Evolutionary conservation across 179 eudicot genomes (phyloP), one percentile per base, ranked within the genome.

Genomic region (Drosera spatulata): DNA sequence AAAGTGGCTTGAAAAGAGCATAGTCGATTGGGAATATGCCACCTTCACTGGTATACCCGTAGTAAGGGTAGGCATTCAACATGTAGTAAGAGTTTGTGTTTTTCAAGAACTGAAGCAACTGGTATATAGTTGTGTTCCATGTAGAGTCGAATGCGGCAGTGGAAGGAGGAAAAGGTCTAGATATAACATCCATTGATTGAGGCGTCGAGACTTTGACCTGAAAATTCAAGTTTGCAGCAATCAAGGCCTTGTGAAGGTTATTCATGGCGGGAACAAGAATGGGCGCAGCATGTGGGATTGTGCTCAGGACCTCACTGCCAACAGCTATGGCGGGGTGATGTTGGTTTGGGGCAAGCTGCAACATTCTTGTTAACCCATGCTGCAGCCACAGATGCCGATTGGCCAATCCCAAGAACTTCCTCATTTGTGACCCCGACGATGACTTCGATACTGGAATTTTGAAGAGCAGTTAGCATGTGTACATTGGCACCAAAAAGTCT

Each of bases 11-110:
- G 64, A 91, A 88, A 60, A 83, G 91, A 50, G 95, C 79, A 58
- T 90, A 87, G 1, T 90, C 96, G 7, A 87, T 78, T 0, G 97
- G 96, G 63, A 90, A 87, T 41, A 90, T 85, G 49, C 97, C 97
- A 45, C 80, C 67, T 67, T 84, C 80, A 53, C 69, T 66, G 11
- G 82, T 72, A 60, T 81, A 87, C 3, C 86, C 96, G 54, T 77
- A 76, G 49, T 87, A 90, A 59, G 97, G 97, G 71, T 85, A 87
- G 4, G 90, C 96, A 68, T 90, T 90, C 2, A 90, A 67, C 96
- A 87, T 87, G 75, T 69, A 83, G 56, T 66, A 80, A 14, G 97
- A 88, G 47, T 88, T 79, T 5, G 97, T 88, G 61, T 70, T 85
- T 68, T 70, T 85, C 56, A 88, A 65, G 65, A 88, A 91, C 77